These are phyloP conservation scores for Knoxdaviesia capensis DNA, from an alignment of 2,329 filamentous ascomycete species.

Conservation along the genomic window DNA sequence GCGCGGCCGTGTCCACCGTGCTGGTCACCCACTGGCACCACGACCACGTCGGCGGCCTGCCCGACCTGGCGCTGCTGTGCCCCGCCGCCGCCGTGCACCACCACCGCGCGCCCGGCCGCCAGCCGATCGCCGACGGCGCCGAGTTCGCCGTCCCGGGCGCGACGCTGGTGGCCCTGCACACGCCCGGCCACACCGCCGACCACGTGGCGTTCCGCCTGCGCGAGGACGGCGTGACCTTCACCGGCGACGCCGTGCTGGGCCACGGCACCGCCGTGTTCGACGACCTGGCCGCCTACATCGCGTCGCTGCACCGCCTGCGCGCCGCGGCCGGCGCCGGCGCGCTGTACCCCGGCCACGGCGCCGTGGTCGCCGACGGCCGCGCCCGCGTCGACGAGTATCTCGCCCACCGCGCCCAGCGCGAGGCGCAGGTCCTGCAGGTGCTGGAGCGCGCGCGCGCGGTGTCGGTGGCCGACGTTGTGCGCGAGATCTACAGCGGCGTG, in stretches of 20 bases:
- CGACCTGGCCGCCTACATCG: constrained; percentile 48
- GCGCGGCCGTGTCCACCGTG: constrained; percentile 44
- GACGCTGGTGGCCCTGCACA: constrained; percentile 42
- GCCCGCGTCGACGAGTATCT: constrained; percentile 68
- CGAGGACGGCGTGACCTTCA: constrained; percentile 71
- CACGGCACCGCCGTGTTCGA: constrained; percentile 78
- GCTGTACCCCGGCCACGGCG: constrained; percentile 78
- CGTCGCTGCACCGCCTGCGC: constrained; percentile 49
- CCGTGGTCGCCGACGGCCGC: constrained; percentile 52
- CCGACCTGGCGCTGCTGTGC: constrained; percentile 43
- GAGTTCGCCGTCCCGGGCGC: constrained; percentile 36
- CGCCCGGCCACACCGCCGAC: constrained; percentile 55
- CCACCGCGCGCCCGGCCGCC: constrained; percentile 30
- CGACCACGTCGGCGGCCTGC: constrained; percentile 65
- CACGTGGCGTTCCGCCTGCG: constrained; percentile 62
- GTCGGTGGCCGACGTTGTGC: constrained; percentile 68
- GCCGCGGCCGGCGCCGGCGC: constrained; percentile 36
- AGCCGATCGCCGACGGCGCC: constrained; percentile 29
- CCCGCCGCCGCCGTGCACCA: constrained; percentile 48
- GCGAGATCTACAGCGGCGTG: constrained; percentile 65
- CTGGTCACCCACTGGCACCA: constrained; percentile 85
- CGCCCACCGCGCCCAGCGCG: constrained; percentile 55
- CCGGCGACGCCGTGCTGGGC: constrained; percentile 73
- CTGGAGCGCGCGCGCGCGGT: constrained; percentile 27
- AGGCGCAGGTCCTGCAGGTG: constrained; percentile 54